Evolutionary conservation across 2,329 filamentous ascomycete genomes (phyloP), one percentile per base, ranked within the genome.

Genomic region (Pochonia chlamydosporia): DNA sequence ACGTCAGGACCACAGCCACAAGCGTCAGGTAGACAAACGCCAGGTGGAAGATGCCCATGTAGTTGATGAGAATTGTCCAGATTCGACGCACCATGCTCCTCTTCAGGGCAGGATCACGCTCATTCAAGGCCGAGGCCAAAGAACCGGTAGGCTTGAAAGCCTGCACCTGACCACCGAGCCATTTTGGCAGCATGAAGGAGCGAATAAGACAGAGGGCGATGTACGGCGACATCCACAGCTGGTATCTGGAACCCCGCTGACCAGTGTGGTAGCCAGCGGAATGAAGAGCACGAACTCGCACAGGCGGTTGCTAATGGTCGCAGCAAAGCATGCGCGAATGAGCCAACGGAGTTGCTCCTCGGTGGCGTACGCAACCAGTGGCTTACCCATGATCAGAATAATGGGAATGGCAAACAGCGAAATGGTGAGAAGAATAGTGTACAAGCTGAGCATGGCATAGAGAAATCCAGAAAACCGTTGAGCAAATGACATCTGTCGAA

Each of bases 211-310:
- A 77, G 10, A 80, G 66, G 1, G 77, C 75, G 50, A 81, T 77
- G 61, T 81, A 83, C 0, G 79, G 78, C 6, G 78, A 72, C 78
- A 82, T 82, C 78, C 79, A 83, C 24, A 82, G 66, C 60, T 80
- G 75, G 52, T 76, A 75, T 4, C 76, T 69, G 2, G 72, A 70
- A 33, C 76, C 76, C 46, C 78, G 70, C 59, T 80, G 77, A 4
- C 76, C 78, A 10, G 76, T 77, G 58, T 79, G 73, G 56, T 82
- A 82, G 18, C 79, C 78, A 2, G 76, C 71, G 79, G 78, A 11
- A 80, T 69, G 58, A 74, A 82, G n/a, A 79, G 69, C n/a, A 74
- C 66, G 49, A 77, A 72, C 57, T 82, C 78, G 59, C 72, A 76
- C 1, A 81, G 45, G n/a, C 78, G 74, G 58, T 75, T 79, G 45